Evolutionary conservation across 2,329 filamentous ascomycete species (phyloP).

Genomic region (Epichloe elymi): DNA sequence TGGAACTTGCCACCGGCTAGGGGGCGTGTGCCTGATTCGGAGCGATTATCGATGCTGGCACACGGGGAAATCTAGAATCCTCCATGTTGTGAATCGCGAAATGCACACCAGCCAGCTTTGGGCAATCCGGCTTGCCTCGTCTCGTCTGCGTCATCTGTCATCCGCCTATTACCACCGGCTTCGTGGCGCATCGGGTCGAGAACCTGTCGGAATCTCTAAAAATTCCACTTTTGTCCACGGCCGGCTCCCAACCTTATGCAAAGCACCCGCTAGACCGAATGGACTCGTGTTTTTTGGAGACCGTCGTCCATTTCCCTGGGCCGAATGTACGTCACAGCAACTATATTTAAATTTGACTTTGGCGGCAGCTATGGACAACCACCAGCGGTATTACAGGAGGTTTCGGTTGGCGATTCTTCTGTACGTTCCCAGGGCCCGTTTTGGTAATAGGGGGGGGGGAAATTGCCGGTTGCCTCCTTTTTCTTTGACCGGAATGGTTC

Average conservation of each 20-base stretch:
- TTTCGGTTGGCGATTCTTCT: too few relatives aligned
- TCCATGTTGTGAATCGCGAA: not conserved
- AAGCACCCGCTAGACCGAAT: not conserved
- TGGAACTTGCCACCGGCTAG: too few relatives aligned
- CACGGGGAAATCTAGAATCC: not conserved
- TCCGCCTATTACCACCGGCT: not conserved
- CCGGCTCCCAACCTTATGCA: not conserved
- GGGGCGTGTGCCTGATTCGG: not conserved
- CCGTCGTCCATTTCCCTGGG: too few relatives aligned
- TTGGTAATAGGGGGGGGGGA: too few relatives aligned
- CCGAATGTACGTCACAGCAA: too few relatives aligned
- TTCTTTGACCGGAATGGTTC: too few relatives aligned
- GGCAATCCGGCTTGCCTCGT: too few relatives aligned
- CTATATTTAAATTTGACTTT: not conserved
- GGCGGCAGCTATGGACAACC: not conserved
- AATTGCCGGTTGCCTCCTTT: too few relatives aligned
- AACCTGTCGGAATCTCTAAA: conserved; percentile 4
- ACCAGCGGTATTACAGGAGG: too few relatives aligned
- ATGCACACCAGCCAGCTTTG: too few relatives aligned
- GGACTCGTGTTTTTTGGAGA: too few relatives aligned
- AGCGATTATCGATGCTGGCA: not conserved
- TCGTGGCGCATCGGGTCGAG: conserved; percentile 8
- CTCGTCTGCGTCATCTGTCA: conserved; percentile 1
- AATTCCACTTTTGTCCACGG: not conserved
- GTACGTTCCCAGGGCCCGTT: too few relatives aligned